Evolutionary conservation across 176 grass and related monocot genomes (phyloP).

Genomic region (Tillandsia leiboldiana): DNA sequence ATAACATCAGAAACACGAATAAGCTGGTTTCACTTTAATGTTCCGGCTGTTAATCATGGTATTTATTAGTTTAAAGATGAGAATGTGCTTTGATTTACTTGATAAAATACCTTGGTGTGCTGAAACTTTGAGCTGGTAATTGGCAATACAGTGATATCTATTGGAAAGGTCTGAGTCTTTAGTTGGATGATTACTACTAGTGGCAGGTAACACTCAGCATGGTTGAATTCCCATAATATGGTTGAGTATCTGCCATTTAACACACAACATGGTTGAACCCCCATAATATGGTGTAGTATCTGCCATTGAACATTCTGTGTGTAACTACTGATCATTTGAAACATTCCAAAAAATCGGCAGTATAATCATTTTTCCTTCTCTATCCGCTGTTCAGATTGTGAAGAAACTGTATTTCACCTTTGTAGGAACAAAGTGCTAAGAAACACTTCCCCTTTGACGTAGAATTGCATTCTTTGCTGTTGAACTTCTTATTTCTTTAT

Average conservation of each 20-base stretch:
- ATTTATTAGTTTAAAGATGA: too few relatives aligned
- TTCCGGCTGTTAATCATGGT: too few relatives aligned
- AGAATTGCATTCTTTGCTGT: not conserved
- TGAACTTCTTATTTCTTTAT: constrained; percentile 1
- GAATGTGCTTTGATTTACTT: too few relatives aligned
- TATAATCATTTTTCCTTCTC: not conserved
- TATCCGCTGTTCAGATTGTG: not conserved
- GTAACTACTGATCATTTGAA: not conserved
- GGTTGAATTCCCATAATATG: too few relatives aligned
- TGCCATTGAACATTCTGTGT: not conserved
- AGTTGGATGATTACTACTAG: not conserved
- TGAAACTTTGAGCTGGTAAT: not conserved
- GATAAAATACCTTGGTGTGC: not conserved
- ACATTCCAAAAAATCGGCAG: not conserved
- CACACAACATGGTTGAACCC: too few relatives aligned
- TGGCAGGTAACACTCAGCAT: too few relatives aligned
- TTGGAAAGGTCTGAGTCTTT: not conserved
- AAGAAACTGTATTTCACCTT: not conserved
- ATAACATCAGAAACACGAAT: too few relatives aligned
- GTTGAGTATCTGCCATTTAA: too few relatives aligned
- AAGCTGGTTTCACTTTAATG: too few relatives aligned
- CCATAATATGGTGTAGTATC: too few relatives aligned
- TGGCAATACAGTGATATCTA: not conserved
- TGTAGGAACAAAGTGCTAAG: not conserved
- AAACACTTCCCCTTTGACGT: not conserved